A percentile compares a stretch with the other conserved stretches of the same genome.
Evolutionary conservation across 805 yeast species (phyloP).

Genomic region (Yarrowia porcina): DNA sequence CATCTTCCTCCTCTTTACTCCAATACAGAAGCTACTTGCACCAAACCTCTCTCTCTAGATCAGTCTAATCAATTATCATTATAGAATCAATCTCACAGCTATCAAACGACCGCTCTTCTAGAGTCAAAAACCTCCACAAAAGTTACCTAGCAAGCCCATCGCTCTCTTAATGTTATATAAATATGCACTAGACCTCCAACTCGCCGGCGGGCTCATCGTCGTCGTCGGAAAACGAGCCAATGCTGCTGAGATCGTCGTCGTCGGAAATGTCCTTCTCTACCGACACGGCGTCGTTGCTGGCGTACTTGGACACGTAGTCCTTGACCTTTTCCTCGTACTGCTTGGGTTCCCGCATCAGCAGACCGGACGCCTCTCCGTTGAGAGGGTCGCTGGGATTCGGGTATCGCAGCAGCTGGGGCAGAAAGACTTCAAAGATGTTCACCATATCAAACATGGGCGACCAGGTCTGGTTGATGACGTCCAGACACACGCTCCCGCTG

Average conservation of each 20-base stretch:
- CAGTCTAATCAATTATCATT: background rate
- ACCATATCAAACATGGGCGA: slow-evolving; percentile 92
- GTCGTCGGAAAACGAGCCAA: slow-evolving; percentile 42
- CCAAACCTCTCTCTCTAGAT: background rate
- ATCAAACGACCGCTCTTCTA: background rate
- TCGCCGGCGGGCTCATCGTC: slow-evolving; percentile 43
- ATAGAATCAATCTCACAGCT: background rate
- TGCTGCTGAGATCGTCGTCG: slow-evolving; percentile 43
- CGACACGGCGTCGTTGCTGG: slow-evolving; percentile 50
- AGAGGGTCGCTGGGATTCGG: slow-evolving; percentile 95
- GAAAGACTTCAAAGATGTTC: slow-evolving; percentile 86
- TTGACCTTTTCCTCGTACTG: slow-evolving; percentile 63
- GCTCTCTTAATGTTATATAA: slow-evolving; percentile 7
- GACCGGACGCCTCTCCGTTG: slow-evolving; percentile 82
- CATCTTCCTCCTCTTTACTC: too few relatives aligned
- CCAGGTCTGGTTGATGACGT: slow-evolving; percentile 97
- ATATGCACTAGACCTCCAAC: slow-evolving; percentile 37
- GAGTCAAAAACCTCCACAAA: background rate
- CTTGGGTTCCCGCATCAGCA: slow-evolving; percentile 65
- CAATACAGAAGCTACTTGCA: too few relatives aligned
- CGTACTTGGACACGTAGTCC: slow-evolving; percentile 70
- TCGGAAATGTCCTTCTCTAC: slow-evolving; percentile 44
- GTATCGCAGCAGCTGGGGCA: slow-evolving; percentile 86
- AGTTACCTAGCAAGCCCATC: background rate
- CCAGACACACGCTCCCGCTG: slow-evolving; percentile 87